A percentile compares a stretch with the other conserved stretches of the same genome.
Conservation (phyloP, 352 stramenopile species). For the Stramenopiles sp. region DNA sequence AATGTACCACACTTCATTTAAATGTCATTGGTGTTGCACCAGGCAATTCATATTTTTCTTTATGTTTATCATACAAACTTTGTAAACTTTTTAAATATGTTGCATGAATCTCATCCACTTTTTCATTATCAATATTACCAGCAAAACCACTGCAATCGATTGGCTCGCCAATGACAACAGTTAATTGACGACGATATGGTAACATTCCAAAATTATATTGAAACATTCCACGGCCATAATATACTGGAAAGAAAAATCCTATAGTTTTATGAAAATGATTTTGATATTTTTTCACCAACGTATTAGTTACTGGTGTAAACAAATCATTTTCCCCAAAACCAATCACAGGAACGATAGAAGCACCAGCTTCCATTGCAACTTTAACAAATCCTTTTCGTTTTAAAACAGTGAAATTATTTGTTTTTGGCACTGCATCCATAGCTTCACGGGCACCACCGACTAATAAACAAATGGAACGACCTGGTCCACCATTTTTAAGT, state of each 20-base stretch:
- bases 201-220: constrained; percentile 16
- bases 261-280: constrained; percentile 18
- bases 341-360: constrained; percentile 22
- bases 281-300: constrained; percentile 20
- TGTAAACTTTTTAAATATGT: background rate
- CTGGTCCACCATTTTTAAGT: constrained; percentile 10
- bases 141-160: constrained; percentile 11
- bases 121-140: background rate
- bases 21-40: background rate
- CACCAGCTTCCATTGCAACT: constrained; percentile 19
- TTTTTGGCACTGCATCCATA: constrained; percentile 14
- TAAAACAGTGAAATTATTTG: constrained; percentile 20
- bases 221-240: background rate
- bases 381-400: constrained; percentile 25
- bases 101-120: background rate
- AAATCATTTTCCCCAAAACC: constrained; percentile 27
- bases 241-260: constrained; percentile 20
- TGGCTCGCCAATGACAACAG: constrained; percentile 20
- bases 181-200: constrained; percentile 16
- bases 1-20: too few species aligned
- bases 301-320: constrained; percentile 21
- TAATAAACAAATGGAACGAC: constrained; percentile 22
- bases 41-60: background rate
- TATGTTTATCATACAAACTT: background rate
- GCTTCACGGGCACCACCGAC: constrained; percentile 23